A percentile compares a stretch with the other conserved stretches of the same genome.
phyloP scores from a whole-genome alignment of 2,329 filamentous ascomycete species.

The Madurella mycetomatis region DNA sequence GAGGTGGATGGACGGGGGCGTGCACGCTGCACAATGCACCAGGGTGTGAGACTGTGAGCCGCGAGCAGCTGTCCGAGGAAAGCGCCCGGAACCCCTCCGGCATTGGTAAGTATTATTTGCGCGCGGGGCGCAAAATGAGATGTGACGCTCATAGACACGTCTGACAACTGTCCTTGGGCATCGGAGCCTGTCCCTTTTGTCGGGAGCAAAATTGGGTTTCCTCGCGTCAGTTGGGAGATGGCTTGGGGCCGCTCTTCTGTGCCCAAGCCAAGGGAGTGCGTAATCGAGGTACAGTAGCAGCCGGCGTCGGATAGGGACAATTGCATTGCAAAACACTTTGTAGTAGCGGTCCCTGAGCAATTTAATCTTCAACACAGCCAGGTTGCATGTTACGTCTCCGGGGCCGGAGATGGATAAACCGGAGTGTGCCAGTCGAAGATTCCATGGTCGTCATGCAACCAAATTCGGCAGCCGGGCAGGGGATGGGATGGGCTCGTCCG shows the following conservation, averaged over 20 bases:
- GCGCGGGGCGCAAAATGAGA: conserved; percentile 6
- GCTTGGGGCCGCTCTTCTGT: too few species aligned
- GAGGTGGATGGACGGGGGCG: conserved; percentile 3
- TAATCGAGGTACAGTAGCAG: not conserved
- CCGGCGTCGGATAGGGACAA: not conserved
- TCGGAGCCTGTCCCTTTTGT: not conserved
- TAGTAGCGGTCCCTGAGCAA: conserved; percentile 15
- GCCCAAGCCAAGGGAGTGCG: not conserved
- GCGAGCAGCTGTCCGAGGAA: not conserved
- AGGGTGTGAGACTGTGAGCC: conserved; percentile 9
- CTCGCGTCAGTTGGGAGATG: not conserved
- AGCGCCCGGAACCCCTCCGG: conserved; percentile 13
- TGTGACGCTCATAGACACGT: conserved; percentile 1
- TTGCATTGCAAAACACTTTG: conserved; percentile 4
- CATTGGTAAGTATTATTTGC: conserved; percentile 11
- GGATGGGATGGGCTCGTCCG: not conserved
- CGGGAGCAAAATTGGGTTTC: not conserved
- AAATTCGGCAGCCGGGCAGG: conserved; percentile 14
- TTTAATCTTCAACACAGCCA: conserved; percentile 7
- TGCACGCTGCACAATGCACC: not conserved
- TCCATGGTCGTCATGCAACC: conserved; percentile 13
- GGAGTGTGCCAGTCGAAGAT: not conserved
- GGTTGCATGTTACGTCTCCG: not conserved
- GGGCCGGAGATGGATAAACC: conserved; percentile 11
- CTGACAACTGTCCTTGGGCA: not conserved